Conservation (phyloP, 768 basidiomycete genomes). For the Lentinula edodes region DNA sequence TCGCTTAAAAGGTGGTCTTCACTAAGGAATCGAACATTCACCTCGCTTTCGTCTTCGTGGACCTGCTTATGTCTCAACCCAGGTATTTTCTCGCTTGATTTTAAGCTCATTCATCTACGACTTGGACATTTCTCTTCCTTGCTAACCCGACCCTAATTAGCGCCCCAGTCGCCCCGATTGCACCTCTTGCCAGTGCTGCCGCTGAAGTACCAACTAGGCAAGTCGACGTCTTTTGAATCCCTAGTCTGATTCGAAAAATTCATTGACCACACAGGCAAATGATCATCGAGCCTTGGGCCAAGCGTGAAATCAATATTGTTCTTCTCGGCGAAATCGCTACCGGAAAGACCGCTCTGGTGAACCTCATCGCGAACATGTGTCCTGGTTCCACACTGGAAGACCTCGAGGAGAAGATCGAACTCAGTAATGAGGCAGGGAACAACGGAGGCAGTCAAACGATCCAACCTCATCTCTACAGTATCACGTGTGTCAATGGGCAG, state of each 20-base stretch:
- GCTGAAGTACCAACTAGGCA: background rate
- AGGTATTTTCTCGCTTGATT: background rate
- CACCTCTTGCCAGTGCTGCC: background rate
- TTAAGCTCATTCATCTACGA: background rate
- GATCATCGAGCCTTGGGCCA: background rate
- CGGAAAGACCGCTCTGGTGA: slow-evolving; percentile 12
- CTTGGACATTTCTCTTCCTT: no score
- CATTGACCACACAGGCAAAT: background rate
- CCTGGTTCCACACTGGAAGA: background rate
- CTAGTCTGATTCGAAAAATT: no score
- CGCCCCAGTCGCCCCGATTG: background rate
- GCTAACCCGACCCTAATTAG: background rate
- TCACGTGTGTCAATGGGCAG: background rate
- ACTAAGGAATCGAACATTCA: no score
- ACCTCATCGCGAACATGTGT: slow-evolving; percentile 12
- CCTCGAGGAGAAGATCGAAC: background rate
- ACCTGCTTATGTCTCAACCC: background rate
- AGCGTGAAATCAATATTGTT: background rate
- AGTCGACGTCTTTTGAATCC: background rate
- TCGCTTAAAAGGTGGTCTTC: no score
- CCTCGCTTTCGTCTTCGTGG: no score
- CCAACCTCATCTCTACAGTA: background rate
- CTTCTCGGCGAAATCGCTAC: slow-evolving; percentile 13
- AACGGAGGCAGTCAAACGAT: background rate
- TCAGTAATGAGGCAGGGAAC: no score